Evolutionary conservation across 2,329 filamentous ascomycete genomes (phyloP).

Genomic region (Talaromyces sp.): DNA sequence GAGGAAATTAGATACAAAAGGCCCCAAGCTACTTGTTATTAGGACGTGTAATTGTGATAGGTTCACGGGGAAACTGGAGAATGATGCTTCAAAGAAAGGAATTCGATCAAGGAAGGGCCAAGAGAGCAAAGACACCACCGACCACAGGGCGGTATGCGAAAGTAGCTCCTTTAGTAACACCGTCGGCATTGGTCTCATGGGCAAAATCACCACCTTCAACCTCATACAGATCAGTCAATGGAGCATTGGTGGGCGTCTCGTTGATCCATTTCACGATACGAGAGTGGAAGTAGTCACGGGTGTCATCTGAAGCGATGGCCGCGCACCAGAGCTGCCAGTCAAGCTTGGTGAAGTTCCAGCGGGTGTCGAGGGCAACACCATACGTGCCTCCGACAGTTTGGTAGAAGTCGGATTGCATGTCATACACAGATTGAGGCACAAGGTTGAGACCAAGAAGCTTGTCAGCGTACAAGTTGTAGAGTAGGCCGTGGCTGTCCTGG

Average conservation of each 20-base stretch:
- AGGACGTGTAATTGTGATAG: neutral
- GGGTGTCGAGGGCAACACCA: conserved; percentile 51
- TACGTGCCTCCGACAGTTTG: conserved; percentile 45
- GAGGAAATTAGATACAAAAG: neutral
- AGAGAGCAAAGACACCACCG: conserved; percentile 45
- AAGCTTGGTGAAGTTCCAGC: conserved; percentile 45
- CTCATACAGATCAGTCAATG: conserved; percentile 52
- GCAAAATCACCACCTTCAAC: conserved; percentile 28
- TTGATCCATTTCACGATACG: conserved; percentile 45
- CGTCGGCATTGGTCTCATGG: neutral
- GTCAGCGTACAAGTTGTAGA: conserved; percentile 54
- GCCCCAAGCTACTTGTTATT: neutral
- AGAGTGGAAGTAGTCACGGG: conserved; percentile 44
- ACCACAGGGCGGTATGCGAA: conserved; percentile 50
- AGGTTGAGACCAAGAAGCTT: conserved; percentile 42
- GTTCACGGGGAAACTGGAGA: neutral
- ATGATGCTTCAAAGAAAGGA: neutral
- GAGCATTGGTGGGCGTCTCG: conserved; percentile 43
- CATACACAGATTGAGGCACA: conserved; percentile 49
- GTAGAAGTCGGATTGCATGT: conserved; percentile 52
- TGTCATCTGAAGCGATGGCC: conserved; percentile 39
- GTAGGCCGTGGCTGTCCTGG: conserved; percentile 15
- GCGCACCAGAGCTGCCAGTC: conserved; percentile 53
- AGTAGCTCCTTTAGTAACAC: conserved; percentile 3
- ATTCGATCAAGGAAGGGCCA: neutral